phyloP scores from a whole-genome alignment of 441 rosid genomes.

The Lagerstroemia fauriei region DNA sequence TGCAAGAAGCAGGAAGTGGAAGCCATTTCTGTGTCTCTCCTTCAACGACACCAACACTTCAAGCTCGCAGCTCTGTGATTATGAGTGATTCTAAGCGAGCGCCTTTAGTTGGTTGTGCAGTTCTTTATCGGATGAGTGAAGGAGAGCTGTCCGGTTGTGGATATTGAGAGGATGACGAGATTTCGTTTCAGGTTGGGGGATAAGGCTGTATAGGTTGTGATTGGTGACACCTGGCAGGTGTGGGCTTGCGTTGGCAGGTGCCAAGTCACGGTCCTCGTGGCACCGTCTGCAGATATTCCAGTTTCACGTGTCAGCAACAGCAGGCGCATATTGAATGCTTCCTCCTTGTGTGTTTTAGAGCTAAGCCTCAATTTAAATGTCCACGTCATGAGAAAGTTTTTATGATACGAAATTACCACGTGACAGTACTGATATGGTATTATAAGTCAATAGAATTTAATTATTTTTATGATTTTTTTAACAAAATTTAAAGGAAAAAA shows the following conservation, averaged over 20 bases:
- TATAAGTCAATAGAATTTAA: no score
- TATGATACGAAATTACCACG: no score
- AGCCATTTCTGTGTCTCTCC: slow-evolving; percentile 49
- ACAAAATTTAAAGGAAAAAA: no score
- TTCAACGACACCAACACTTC: background rate
- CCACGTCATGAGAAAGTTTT: no score
- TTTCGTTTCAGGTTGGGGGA: slow-evolving; percentile 48
- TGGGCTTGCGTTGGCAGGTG: background rate
- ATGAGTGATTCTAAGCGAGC: background rate
- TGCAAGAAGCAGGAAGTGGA: slow-evolving; percentile 86
- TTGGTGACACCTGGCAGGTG: slow-evolving; percentile 40
- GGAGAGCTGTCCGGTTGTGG: slow-evolving; percentile 11
- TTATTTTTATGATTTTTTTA: no score
- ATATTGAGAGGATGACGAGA: slow-evolving; percentile 28
- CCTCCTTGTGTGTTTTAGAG: no score
- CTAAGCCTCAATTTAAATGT: no score
- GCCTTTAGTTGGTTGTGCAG: background rate
- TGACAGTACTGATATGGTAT: no score
- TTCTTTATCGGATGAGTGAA: slow-evolving; percentile 5
- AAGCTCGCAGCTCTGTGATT: background rate
- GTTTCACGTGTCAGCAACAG: background rate
- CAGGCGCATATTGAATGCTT: background rate
- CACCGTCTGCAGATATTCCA: background rate
- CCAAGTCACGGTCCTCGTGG: background rate
- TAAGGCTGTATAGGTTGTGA: slow-evolving; percentile 46